Conservation (phyloP, 1,284 basidiomycete species). For the Sparassis latifolia region DNA sequence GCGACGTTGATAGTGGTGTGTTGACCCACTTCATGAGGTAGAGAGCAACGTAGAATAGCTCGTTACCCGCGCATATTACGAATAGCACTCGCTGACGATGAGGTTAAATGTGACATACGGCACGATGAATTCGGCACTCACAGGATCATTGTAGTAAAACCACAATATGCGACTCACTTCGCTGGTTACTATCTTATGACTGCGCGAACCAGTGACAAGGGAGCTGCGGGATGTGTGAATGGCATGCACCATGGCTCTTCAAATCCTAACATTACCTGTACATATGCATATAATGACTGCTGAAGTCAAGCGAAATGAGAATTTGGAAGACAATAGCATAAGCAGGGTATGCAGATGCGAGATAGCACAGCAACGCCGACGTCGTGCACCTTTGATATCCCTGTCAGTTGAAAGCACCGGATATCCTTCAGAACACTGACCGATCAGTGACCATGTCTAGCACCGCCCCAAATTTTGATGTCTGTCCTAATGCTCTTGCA, state of each 20-base stretch:
- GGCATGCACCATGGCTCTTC: no score
- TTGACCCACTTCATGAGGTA: constrained; percentile 90
- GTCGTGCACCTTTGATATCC: constrained; percentile 79
- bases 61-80: constrained; percentile 94
- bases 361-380: constrained; percentile 90
- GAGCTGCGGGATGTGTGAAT: constrained; percentile 49
- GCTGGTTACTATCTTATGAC: constrained; percentile 88
- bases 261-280: constrained; percentile 63
- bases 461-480: constrained; percentile 95
- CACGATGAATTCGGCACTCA: constrained; percentile 32
- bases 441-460: constrained; percentile 99
- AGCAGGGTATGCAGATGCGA: constrained; percentile 82
- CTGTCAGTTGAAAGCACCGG: not conserved
- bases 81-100: constrained; percentile 72
- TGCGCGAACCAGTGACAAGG: constrained; percentile 85
- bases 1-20: constrained; percentile 39
- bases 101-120: not conserved
- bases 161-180: constrained; percentile 90
- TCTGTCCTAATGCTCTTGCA: constrained; percentile 85
- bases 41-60: constrained; percentile 92
- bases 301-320: constrained; percentile 96
- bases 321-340: constrained; percentile 88
- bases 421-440: constrained; percentile 36
- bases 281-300: constrained; percentile 99
- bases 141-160: constrained; percentile 85